Evolutionary conservation across 768 basidiomycete species (phyloP).

Genomic region (Artomyces pyxidatus): DNA sequence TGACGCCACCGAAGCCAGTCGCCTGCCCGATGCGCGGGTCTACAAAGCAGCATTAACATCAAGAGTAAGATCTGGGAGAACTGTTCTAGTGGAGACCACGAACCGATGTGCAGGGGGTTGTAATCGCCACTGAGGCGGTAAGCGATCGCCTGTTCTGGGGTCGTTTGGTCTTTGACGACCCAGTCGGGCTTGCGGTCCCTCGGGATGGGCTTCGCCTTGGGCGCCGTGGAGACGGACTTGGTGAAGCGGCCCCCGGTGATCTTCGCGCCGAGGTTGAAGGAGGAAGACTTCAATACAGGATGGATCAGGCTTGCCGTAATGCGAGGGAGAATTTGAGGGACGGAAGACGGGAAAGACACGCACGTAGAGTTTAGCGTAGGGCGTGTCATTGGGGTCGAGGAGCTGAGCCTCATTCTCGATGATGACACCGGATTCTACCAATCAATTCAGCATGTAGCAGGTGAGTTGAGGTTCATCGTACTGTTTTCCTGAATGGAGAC

Average conservation of each 20-base stretch:
- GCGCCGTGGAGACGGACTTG: conserved; percentile 31
- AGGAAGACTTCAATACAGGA: conserved; percentile 23
- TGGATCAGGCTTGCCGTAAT: background rate
- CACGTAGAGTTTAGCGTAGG: conserved; percentile 36
- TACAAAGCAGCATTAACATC: conserved; percentile 17
- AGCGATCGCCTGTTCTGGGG: conserved; percentile 34
- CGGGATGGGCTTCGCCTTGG: conserved; percentile 27
- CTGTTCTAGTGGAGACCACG: conserved; percentile 3
- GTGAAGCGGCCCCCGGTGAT: conserved; percentile 30
- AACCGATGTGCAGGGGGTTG: conserved; percentile 43
- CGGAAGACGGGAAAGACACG: no score
- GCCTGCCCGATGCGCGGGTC: conserved; percentile 68
- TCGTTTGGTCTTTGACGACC: conserved; percentile 31
- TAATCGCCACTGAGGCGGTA: conserved; percentile 47
- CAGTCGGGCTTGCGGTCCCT: conserved; percentile 33
- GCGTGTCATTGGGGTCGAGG: conserved; percentile 48
- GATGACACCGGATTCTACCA: conserved; percentile 66
- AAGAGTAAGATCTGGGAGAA: background rate
- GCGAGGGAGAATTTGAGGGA: background rate
- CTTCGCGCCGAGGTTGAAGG: conserved; percentile 38
- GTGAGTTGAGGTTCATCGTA: conserved; percentile 26
- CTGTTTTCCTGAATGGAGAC: conserved; percentile 78
- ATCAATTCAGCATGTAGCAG: background rate
- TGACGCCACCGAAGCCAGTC: conserved; percentile 76
- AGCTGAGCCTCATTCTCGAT: conserved; percentile 56